Base-by-base conservation (phyloP, 495 filamentous ascomycete genomes). In the Elasticomyces elasticus region DNA sequence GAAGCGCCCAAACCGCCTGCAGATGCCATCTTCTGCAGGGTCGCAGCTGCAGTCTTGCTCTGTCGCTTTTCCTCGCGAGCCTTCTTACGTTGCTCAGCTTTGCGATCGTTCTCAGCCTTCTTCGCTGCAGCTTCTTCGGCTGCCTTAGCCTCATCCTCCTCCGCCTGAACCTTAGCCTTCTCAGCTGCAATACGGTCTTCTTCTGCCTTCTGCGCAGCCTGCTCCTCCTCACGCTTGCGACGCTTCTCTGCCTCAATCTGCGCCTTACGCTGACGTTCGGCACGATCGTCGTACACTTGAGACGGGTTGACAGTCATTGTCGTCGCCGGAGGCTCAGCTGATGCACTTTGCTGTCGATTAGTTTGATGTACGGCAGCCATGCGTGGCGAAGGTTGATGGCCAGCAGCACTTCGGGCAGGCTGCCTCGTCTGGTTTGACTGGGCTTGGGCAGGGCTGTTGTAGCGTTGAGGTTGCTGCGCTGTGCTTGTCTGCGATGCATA, bases 251-350 rank as follows among this genome's bases (percentile, higher is more conserved):
- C 54, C 17, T 57, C 58, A 30, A 53, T 40, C 30, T 56, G 56
- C 13, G 61, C 58, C 52, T 66, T 62, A 0, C 69, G 61, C 51
- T 65, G 63, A 24, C 64, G 59, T 51, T 69, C 68, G 0, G 62
- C 65, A 53, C 63, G 67, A 11, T 67, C 66, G 49, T 73, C 67
- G 49, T 73, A 73, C 10, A 72, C 66, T 38, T 68, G 68, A 24
- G 59, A 70, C 15, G 70, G 70, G 55, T 72, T 65, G 2, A 72
- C 70, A 3, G 70, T 73, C 4, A 61, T 58, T 2, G 70, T 72
- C 1, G 62, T 56, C 49, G 43, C 49, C 19, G 23, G 52, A 22
- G 54, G 58, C 60, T 57, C 61, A 40, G 47, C 51, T 12, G 58
- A 61, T 17, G 41, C 48, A 30, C 48, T 53, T 17, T 55, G 45